Evolutionary conservation across 805 yeast species (phyloP).

Genomic region (Candida succiphila): DNA sequence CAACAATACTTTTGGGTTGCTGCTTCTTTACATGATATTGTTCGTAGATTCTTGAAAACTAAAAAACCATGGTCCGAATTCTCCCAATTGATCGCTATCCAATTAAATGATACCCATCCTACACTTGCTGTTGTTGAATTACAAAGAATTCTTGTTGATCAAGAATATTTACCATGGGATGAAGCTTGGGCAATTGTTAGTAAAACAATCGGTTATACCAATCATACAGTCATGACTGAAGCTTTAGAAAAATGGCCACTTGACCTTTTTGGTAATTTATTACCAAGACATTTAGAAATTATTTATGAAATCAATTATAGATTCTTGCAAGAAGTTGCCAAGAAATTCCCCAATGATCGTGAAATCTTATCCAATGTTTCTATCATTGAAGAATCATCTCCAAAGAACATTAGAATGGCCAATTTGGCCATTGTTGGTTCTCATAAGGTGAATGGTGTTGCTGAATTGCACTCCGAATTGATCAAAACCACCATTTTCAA

Average conservation of each 20-base stretch:
- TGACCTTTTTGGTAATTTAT: constrained; percentile 61
- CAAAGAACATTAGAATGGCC: constrained; percentile 89
- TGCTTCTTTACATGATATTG: constrained; percentile 84
- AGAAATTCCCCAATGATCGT: constrained; percentile 65
- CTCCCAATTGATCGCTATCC: constrained; percentile 82
- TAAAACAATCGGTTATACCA: constrained; percentile 80
- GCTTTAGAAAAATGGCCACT: constrained; percentile 96
- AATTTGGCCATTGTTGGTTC: constrained; percentile 84
- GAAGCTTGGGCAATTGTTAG: constrained; percentile 81
- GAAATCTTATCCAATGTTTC: constrained; percentile 64
- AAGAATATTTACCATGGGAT: constrained; percentile 74
- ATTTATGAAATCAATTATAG: constrained; percentile 75
- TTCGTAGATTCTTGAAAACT: constrained; percentile 79
- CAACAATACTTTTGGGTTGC: constrained; percentile 98
- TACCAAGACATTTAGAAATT: constrained; percentile 88
- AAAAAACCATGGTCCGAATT: constrained; percentile 72
- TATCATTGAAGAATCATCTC: constrained; percentile 70
- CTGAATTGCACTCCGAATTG: constrained; percentile 87
- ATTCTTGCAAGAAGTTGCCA: constrained; percentile 70
- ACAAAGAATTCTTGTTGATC: constrained; percentile 76
- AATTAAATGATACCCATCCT: constrained; percentile 92
- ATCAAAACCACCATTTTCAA: constrained; percentile 82
- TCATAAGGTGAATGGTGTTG: constrained; percentile 92
- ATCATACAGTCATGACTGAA: constrained; percentile 91
- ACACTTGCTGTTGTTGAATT: constrained; percentile 85